Evolutionary conservation across 2,329 filamentous ascomycete species (phyloP), one percentile per base, ranked within the genome.

Genomic region (Talaromyces sp.): DNA sequence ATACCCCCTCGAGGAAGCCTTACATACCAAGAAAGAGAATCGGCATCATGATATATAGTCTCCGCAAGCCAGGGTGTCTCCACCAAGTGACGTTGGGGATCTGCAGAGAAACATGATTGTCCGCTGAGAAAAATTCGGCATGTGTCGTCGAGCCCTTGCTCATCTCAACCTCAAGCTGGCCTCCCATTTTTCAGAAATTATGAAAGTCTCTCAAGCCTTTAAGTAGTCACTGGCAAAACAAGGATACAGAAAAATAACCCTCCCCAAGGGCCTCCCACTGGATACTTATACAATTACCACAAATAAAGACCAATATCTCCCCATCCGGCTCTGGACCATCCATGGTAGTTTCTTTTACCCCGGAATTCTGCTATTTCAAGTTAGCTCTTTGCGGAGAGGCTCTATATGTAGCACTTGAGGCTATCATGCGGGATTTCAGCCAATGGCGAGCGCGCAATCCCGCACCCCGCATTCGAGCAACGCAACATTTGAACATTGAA

Each of bases 41-140:
- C 9, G 56, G 51, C 51, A 58, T 58, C 55, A 57, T 57, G n/a
- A 55, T 27, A 33, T 60, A 57, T 14, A 58, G 40, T 36, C 48
- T 52, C 1, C 51, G 48, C 48, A 57, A 39, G 1, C 49, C 56
- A 33, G 49, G 43, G n/a, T 51, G 49, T 24, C 50, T 58, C 52
- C 50, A 60, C 56, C 58, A 61, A 24, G 49, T 56, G 13, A 61
- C 54, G 6, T 47, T 22, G 13, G 58, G 52, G 29, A 55, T 35
- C 11, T 48, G 30, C 35, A 29, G 20, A 27, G 10, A 13, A 7
- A 17, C 37, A 32, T 33, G 36, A 11, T 30, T 41, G 17, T 20
- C 19, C 29, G 14, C n/a, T n/a, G 19, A 47, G 37, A 27, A 36
- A 39, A 51, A 42, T 32, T 52, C 49, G 5, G 44, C n/a, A 16